Percentiles rank a stretch among this genome's conserved stretches.
Evolutionary conservation across 768 basidiomycete genomes (phyloP).

Genomic region (Mycena kentingensis): DNA sequence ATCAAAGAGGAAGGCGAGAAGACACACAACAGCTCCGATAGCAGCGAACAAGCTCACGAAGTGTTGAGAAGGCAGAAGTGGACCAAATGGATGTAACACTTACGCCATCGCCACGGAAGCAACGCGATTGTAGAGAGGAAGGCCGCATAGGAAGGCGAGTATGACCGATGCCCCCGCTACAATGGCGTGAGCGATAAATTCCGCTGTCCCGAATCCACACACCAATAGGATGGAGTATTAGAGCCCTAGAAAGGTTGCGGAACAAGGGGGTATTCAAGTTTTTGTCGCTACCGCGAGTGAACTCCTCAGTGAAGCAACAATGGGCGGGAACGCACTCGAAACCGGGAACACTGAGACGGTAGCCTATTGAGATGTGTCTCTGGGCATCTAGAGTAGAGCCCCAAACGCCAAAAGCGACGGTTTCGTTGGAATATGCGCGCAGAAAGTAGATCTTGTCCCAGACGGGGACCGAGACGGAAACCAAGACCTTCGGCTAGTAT

Average conservation of each 20-base stretch:
- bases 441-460: slow-evolving; percentile 63
- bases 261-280: slow-evolving; percentile 54
- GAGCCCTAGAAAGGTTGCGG: slow-evolving; percentile 68
- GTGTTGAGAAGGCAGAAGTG: neutral
- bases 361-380: slow-evolving; percentile 56
- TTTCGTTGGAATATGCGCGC: slow-evolving; percentile 32
- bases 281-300: slow-evolving; percentile 35
- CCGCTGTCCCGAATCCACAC: slow-evolving; percentile 23
- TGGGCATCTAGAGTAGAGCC: slow-evolving; percentile 63
- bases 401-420: slow-evolving; percentile 56
- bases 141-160: slow-evolving; percentile 64
- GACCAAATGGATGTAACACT: neutral
- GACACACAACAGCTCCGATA: slow-evolving; percentile 65
- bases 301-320: neutral
- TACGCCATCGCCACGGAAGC: slow-evolving; percentile 74
- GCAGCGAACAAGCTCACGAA: slow-evolving; percentile 52
- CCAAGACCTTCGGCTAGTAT: slow-evolving; percentile 29
- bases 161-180: slow-evolving; percentile 66
- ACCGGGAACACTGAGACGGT: slow-evolving; percentile 39
- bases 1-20: slow-evolving; percentile 75
- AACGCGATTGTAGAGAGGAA: slow-evolving; percentile 68
- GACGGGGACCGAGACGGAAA: slow-evolving; percentile 55
- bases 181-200: slow-evolving; percentile 3
- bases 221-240: slow-evolving; percentile 85
- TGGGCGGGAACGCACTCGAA: slow-evolving; percentile 44